These are phyloP conservation scores for Schizosaccharomyces cryophilus DNA, from an alignment of 805 yeast species.

Conservation along the genomic window DNA sequence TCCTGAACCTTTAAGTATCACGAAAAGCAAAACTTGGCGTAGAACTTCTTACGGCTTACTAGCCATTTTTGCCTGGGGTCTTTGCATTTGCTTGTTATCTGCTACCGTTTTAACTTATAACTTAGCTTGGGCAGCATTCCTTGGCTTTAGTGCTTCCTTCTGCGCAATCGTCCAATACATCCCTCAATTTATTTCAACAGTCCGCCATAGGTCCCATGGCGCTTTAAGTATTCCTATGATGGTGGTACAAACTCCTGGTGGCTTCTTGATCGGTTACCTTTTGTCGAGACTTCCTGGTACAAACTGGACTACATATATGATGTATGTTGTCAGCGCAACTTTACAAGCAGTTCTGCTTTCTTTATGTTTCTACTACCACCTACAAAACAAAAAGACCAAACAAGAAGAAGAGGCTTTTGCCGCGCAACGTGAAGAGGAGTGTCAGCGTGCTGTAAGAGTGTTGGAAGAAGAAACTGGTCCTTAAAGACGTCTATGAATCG, in stretches of 20 bases:
- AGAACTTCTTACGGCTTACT: not conserved
- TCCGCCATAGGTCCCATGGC: conserved; percentile 46
- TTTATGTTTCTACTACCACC: conserved; percentile 34
- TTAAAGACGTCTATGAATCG: not conserved
- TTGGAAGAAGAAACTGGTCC: conserved; percentile 1
- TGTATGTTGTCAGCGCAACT: conserved; percentile 46
- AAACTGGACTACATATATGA: conserved; percentile 70
- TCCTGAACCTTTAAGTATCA: not conserved
- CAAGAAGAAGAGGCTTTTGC: not conserved
- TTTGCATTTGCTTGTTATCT: not conserved
- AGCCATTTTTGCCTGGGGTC: not conserved
- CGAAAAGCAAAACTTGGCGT: not conserved
- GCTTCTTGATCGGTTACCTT: conserved; percentile 53
- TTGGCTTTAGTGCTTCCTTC: conserved; percentile 41
- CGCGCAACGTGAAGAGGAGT: not conserved
- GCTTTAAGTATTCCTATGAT: conserved; percentile 58
- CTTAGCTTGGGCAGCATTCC: conserved; percentile 19
- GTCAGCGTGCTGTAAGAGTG: not conserved
- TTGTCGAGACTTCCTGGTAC: conserved; percentile 49
- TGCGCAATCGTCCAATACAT: conserved; percentile 48
- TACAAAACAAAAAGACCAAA: not conserved
- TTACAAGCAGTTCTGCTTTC: conserved; percentile 36
- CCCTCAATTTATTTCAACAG: conserved; percentile 60
- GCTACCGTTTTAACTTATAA: not conserved
- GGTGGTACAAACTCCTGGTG: conserved; percentile 78